These are phyloP conservation scores for Calonectria leucothoes DNA, from an alignment of 2,329 filamentous ascomycete genomes.

Conservation along the genomic window DNA sequence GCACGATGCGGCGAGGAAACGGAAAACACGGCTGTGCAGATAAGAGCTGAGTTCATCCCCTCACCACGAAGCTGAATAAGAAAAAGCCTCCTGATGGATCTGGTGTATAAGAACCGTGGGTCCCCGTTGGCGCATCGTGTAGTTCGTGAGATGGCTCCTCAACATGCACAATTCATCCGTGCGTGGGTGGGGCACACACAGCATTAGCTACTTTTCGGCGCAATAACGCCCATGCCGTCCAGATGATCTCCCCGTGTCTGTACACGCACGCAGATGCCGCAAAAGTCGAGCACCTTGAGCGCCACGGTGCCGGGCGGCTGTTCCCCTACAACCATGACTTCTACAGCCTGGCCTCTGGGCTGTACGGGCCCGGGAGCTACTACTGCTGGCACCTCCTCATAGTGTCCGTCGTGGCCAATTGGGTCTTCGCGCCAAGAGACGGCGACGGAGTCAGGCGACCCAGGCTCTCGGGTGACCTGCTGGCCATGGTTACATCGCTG, in stretches of 20 bases:
- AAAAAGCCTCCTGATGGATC: not conserved
- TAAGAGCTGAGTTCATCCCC: not conserved
- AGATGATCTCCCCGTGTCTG: slow-evolving; percentile 21
- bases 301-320: not conserved
- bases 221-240: not conserved
- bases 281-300: not conserved
- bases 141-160: too few relatives aligned
- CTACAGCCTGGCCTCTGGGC: slow-evolving; percentile 4
- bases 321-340: slow-evolving; percentile 25
- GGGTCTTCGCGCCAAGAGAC: not conserved
- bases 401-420: slow-evolving; percentile 4
- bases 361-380: slow-evolving; percentile 16
- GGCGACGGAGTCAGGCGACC: not conserved
- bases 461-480: slow-evolving; percentile 4
- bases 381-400: slow-evolving; percentile 14
- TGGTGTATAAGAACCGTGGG: not conserved
- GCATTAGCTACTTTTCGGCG: not conserved
- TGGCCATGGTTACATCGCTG: slow-evolving; percentile 9
- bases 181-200: too few relatives aligned
- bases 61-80: not conserved
- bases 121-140: not conserved
- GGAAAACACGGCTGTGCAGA: not conserved
- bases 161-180: too few relatives aligned
- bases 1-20: too few relatives aligned
- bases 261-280: slow-evolving; percentile 18